Base-by-base conservation (phyloP, 2,329 filamentous ascomycete species). In the Colletotrichum lindemuthianum region DNA sequence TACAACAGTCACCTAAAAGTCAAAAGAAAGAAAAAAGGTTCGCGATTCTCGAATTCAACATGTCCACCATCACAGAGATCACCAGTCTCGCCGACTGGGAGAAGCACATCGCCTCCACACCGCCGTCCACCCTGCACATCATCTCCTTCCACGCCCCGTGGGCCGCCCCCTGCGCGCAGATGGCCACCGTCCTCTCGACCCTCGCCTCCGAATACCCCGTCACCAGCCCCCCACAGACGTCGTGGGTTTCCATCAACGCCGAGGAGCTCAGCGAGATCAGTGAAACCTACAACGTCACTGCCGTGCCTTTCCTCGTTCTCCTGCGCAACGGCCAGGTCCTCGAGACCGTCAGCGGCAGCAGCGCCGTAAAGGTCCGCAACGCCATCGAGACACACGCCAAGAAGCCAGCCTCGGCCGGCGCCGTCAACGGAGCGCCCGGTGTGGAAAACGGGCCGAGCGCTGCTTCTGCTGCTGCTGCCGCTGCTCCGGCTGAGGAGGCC, bases 81-180 rank as follows among this genome's bases (percentile, higher is more conserved):
- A 86, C 88, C 71, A 88, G 86, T 71, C 88, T 93, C 72, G 81
- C 85, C 70, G 88, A 89, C 71, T 97, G 96, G 88, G 83, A 89
- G 69, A 80, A 87, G 69, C 85, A 91, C 74, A 82, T 92, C 67
- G 82, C 84, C 67, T 84, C 87, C 45, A 84, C 94, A 12, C 86
- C 92, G 10, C 74, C 90, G 2, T 86, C 89, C 13, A 88, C 91
- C 13, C 87, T 97, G 65, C 84, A 95, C 68, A 85, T 97, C 73
- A 88, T 97, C 74, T 97, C 94, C 76, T 99, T 99, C 84, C 92
- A 98, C 77, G 93, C 96, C 16, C 92, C 94, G 69, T 99, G 96
- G 96, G 96, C 96, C 36, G 93, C 93, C 65, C 96, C 96, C 49
- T 98, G 96, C 83, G 89, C 92, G 68, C 93, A 97, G 80, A 98